phyloP scores from a whole-genome alignment of 73 alveolate genomes.

The Paramecium tetraurelia region DNA sequence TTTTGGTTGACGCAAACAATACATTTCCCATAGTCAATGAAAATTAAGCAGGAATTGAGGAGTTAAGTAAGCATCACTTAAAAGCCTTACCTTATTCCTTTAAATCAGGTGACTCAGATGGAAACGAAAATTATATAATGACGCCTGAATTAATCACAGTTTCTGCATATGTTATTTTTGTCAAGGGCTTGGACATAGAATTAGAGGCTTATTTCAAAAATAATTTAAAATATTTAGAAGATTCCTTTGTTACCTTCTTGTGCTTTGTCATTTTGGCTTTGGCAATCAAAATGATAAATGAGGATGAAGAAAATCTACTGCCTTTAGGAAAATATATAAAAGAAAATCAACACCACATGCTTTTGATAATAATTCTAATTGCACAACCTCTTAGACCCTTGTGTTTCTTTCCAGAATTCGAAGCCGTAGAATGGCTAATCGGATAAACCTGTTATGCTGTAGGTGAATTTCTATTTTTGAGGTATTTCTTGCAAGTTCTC shows the following conservation, averaged over 20 bases:
- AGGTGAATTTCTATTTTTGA: neutral
- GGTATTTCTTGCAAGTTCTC: neutral
- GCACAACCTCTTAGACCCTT: constrained; percentile 27
- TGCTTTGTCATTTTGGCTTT: neutral
- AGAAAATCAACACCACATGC: neutral
- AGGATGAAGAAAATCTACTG: neutral
- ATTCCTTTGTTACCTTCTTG: constrained; percentile 2
- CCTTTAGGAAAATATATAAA: neutral
- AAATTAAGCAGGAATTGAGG: neutral
- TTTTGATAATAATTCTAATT: constrained; percentile 10
- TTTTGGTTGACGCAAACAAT: neutral
- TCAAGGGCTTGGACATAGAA: neutral
- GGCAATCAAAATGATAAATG: neutral
- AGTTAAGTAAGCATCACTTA: neutral
- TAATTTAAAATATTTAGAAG: constrained; percentile 26
- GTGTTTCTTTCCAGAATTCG: constrained; percentile 17
- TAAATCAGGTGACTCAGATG: neutral
- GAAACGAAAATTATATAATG: neutral
- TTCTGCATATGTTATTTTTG: neutral
- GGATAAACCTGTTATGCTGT: constrained; percentile 26
- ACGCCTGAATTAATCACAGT: neutral
- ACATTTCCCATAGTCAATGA: neutral
- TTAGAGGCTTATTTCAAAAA: neutral
- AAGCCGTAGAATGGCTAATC: constrained; percentile 7
- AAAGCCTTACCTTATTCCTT: neutral